Base-by-base conservation (phyloP, 2,329 filamentous ascomycete species). In the Cordyceps cateniannulata region DNA sequence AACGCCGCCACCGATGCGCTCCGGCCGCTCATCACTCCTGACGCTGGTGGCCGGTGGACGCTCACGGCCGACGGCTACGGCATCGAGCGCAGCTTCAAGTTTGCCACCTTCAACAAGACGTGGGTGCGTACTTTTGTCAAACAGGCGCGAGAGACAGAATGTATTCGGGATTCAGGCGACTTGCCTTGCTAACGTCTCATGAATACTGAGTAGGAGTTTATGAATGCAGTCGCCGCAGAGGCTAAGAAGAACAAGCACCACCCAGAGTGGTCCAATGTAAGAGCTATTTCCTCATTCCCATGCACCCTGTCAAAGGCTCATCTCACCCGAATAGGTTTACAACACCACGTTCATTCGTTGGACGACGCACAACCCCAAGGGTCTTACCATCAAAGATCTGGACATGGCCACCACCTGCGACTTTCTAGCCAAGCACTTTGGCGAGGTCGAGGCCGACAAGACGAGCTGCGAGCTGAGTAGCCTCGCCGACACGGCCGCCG, bases 201-300 rank as follows among this genome's bases (percentile, higher is more conserved):
- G 14, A 14, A 20, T n/a, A n/a, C n/a, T n/a, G n/a, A n/a, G n/a
- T 52, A 88, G 86, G 85, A 87, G 64, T 91, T 91, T 73, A 90
- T 91, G 87, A 88, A 86, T n/a, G 79, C 80, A 2, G 81, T 91
- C 16, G 85, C 87, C 12, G 74, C 85, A 35, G 82, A 90, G 67
- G 89, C 86, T 73, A 87, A 88, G 68, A 71, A 82, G 42, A 80
- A 82, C 68, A 88, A 85, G 66, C 88, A 91, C 70, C 88, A 91
- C 68, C 88, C 88, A 0, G 88, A 91, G 71, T 91, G 88, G 88
- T 87, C 85, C 2, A 91, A 91, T 68, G 87, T 87, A 73, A 65
- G 78, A 70, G 9, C n/a, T 20, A 7, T 2, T 10, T 22, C n/a
- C n/a, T 5, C 18, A 10, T 22, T 5, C n/a, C n/a, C n/a, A 4